Percentiles rank a stretch among this genome's conserved stretches.
Conservation (phyloP, 2,329 filamentous ascomycete species). For the Claviceps arundinis region DNA sequence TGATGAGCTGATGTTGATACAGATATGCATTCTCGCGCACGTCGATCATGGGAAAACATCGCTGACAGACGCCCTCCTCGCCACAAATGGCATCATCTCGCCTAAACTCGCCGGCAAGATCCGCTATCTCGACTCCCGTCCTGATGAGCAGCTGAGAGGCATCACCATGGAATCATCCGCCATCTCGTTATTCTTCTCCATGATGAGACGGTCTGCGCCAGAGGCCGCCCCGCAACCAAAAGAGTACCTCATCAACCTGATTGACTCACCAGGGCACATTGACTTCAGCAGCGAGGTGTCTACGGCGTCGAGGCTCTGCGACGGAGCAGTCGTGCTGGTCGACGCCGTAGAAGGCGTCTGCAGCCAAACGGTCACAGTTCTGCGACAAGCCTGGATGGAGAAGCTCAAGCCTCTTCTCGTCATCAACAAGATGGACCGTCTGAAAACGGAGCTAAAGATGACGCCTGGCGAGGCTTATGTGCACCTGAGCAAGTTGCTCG, state of each 20-base stretch:
- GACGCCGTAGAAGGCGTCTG: slow-evolving; percentile 97
- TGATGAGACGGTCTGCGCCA: slow-evolving; percentile 60
- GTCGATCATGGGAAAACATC: slow-evolving; percentile 99
- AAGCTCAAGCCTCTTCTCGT: slow-evolving; percentile 89
- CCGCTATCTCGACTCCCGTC: slow-evolving; percentile 88
- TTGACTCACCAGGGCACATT: slow-evolving; percentile 95
- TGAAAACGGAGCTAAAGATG: slow-evolving; percentile 91
- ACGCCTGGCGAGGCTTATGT: slow-evolving; percentile 78
- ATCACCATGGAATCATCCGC: slow-evolving; percentile 99
- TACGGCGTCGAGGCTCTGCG: slow-evolving; percentile 84
- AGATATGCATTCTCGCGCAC: slow-evolving; percentile 93
- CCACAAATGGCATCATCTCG: slow-evolving; percentile 98
- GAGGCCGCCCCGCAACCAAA: slow-evolving; percentile 58
- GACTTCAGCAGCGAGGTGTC: slow-evolving; percentile 98
- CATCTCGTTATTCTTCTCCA: slow-evolving; percentile 91
- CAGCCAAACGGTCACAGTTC: slow-evolving; percentile 93
- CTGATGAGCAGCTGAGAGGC: slow-evolving; percentile 87
- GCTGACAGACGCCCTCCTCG: slow-evolving; percentile 86
- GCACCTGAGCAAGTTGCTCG: slow-evolving; percentile 77
- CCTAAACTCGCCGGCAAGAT: slow-evolving; percentile 96
- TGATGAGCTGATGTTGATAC: neutral
- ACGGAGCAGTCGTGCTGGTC: slow-evolving; percentile 86
- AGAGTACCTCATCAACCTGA: slow-evolving; percentile 93
- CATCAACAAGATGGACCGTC: slow-evolving; percentile 95
- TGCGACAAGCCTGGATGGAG: slow-evolving; percentile 90